These are phyloP conservation scores for Botryotinia globosa DNA, from an alignment of 2,329 filamentous ascomycete genomes.

Conservation along the genomic window DNA sequence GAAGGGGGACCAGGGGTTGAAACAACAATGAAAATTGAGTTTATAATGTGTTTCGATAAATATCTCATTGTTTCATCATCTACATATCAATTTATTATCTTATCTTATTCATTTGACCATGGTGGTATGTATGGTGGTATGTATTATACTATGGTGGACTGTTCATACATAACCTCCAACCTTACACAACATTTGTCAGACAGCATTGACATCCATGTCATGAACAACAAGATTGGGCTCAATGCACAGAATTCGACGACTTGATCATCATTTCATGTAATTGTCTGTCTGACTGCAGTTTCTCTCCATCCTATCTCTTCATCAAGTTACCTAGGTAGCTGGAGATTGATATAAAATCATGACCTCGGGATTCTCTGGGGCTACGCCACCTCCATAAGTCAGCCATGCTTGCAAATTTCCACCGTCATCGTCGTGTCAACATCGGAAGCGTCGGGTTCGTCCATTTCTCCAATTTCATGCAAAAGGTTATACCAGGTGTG, in stretches of 20 bases:
- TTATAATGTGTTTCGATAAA: not conserved
- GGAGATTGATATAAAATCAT: not conserved
- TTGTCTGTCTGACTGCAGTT: not conserved
- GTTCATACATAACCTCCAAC: no score
- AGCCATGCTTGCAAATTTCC: not conserved
- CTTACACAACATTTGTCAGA: not conserved
- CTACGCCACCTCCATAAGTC: slow-evolving; percentile 2
- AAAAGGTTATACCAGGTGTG: not conserved
- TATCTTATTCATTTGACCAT: not conserved
- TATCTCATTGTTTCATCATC: not conserved
- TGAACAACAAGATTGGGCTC: not conserved
- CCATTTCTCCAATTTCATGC: not conserved
- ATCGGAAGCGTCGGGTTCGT: not conserved
- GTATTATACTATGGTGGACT: no score
- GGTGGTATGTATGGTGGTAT: no score
- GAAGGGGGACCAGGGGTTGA: not conserved
- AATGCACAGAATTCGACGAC: not conserved
- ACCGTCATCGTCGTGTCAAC: not conserved
- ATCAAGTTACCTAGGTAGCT: no score
- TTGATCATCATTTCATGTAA: no score
- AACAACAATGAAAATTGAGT: not conserved
- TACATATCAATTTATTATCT: not conserved
- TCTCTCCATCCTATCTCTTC: no score
- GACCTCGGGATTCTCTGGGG: not conserved
- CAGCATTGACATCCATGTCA: not conserved